Base-by-base conservation (phyloP, 352 stramenopile species). In the Globisporangium megalacanthum region DNA sequence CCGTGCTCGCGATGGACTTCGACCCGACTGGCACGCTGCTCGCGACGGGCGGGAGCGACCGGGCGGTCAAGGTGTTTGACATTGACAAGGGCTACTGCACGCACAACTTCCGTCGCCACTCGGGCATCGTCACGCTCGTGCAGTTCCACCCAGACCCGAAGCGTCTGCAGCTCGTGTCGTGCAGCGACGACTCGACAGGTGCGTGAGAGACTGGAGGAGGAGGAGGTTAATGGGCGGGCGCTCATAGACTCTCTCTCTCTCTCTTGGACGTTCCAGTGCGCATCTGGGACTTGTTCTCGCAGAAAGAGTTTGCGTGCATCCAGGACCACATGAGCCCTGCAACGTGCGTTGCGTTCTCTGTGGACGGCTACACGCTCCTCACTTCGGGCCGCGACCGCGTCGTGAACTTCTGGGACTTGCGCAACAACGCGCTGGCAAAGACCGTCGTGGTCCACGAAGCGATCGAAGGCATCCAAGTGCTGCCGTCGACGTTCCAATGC, bases 41-140 rank as follows among this genome's bases (percentile, higher is more conserved):
- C 9, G 95, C 95, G 8, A 99, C 97, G 1, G 97, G 94, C 62
- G 96, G 94, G 22, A 95, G 96, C 33, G 97, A 99, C 73, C 93
- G 95, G 49, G 88, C 83, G 1, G 95, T 98, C 44, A 97, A 98
- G 60, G 92, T 98, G 25, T 98, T 95, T 56, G 90, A 97, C 69
- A 78, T 98, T 29, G 79, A 95, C 57, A 89, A 94, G 66, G 92
- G 89, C 31, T 97, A 88, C 68, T 97, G 86, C 69, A 98, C 93
- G 54, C 93, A 98, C 78, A 97, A 92, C 73, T 98, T 98, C 64
- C 79, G 75, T 33, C 74, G 78, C 9, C 91, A 97, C 62, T 54
- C 68, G 11, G 92, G 76, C 44, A 93, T 98, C 58, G 84, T 98
- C 46, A 92, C 80, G 35, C 71, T 93, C 36, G 84, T 96, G 33